Evolutionary conservation across 2,329 filamentous ascomycete genomes (phyloP).

Genomic region (Cladosporium austrohemisphaericum): DNA sequence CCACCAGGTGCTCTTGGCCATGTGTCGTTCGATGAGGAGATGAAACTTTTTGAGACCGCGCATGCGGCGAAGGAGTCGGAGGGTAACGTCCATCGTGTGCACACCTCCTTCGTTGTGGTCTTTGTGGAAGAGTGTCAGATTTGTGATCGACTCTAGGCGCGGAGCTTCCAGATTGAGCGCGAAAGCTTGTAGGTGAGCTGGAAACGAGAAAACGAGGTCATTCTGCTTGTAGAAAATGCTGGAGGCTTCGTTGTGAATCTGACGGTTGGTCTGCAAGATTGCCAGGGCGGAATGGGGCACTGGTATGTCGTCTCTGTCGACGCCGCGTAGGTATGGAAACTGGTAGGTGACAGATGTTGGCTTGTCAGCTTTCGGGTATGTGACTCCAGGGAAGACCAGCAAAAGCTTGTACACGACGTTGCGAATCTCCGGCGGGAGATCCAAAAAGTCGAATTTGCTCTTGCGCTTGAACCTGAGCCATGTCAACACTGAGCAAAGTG

Average conservation of each 20-base stretch:
- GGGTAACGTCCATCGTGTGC: slow-evolving; percentile 20
- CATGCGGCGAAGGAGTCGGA: slow-evolving; percentile 1
- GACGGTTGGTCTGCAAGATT: slow-evolving; percentile 33
- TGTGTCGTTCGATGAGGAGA: background rate
- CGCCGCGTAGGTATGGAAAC: background rate
- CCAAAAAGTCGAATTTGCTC: slow-evolving; percentile 13
- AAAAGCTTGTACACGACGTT: slow-evolving; percentile 18
- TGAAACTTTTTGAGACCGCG: slow-evolving; percentile 6
- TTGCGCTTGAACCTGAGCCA: background rate
- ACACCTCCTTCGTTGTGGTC: slow-evolving; percentile 2
- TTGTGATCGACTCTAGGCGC: background rate
- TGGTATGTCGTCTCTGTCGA: background rate
- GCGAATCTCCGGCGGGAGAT: slow-evolving; percentile 20
- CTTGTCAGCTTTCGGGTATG: slow-evolving; percentile 14
- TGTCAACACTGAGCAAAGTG: too few relatives aligned
- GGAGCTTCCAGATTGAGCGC: background rate
- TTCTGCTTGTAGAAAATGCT: slow-evolving; percentile 55
- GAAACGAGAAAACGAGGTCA: slow-evolving; percentile 51
- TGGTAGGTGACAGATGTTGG: background rate
- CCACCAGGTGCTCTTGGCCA: background rate
- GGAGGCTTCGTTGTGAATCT: slow-evolving; percentile 53
- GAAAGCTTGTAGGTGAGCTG: background rate
- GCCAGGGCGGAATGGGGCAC: slow-evolving; percentile 14
- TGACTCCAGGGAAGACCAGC: slow-evolving; percentile 9
- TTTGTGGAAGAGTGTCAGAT: background rate